Base-by-base conservation (phyloP, 2,329 filamentous ascomycete species). In the Rhytidhysteron rufulum region DNA sequence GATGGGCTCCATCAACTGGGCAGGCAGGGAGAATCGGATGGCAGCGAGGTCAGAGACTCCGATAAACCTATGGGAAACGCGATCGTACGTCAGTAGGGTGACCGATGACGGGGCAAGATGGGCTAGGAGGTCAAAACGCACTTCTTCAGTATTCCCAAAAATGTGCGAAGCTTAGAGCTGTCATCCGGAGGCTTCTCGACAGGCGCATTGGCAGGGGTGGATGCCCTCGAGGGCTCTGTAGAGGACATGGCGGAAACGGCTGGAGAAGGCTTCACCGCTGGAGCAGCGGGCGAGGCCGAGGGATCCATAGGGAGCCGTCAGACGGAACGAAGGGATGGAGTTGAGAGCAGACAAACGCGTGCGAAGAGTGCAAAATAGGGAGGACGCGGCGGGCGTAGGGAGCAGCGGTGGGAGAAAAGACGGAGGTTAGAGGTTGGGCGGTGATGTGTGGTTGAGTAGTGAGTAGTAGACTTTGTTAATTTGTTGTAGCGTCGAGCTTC, bases 11-110 rank as follows among this genome's bases (percentile, higher is more conserved):
- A 98, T 79, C 31, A 98, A 82, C 68, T 97, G 91, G 37, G 93
- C 89, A 17, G 93, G 93, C 37, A 98, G 78, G 13, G 91, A 97
- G 72, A 98, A 98, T 53, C 93, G 86, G 47, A 97, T 91, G 41
- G 89, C 82, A 42, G 93, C 93, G 58, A 98, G 93, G 69, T 98
- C 93, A 52, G 90, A 77, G 42, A 98, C 93, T 53, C 93, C 93
- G 57, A 97, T 89, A 68, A 97, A 97, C 65, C 91, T 94, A 66
- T 36, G 42, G 45, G 43, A 45, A 41, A 35, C 16, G 27, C 20
- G 17, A n/a, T n/a, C n/a, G n/a, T n/a, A 13, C n/a, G 10, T 22
- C 15, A 41, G 29, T 18, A 6, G 30, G 25, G 36, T 34, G 34
- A 25, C 48, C 22, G 27, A 37, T 29, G 19, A 19, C 4, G 39